Conservation (phyloP, 2,329 filamentous ascomycete genomes). For the Colletotrichum aenigma region DNA sequence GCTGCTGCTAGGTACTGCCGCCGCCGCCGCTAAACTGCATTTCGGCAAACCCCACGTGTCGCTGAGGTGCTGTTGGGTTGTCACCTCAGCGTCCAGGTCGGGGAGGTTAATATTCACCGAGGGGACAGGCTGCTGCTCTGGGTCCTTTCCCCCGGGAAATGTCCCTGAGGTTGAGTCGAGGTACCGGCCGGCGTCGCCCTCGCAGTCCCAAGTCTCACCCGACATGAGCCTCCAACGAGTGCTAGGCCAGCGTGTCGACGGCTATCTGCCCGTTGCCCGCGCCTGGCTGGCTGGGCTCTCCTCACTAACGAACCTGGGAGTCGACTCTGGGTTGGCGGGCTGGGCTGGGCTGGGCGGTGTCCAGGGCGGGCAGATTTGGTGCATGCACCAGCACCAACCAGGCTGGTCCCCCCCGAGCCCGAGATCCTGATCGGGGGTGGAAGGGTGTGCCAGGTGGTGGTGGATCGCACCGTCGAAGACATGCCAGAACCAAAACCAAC, state of each 20-base stretch:
- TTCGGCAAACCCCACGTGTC: constrained; percentile 17
- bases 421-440: constrained; percentile 16
- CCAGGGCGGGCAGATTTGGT: constrained; percentile 5
- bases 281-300: neutral
- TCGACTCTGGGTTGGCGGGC: neutral
- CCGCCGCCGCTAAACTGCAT: constrained; percentile 14
- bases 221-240: neutral
- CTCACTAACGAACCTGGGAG: neutral
- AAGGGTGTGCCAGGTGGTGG: neutral
- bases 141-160: neutral
- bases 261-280: neutral
- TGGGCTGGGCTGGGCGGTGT: constrained; percentile 7
- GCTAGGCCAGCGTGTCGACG: neutral
- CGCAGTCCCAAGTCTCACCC: neutral
- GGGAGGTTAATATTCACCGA: constrained; percentile 11
- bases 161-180: constrained; percentile 1
- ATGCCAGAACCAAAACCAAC: constrained; percentile 20
- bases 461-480: constrained; percentile 18
- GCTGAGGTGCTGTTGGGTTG: neutral
- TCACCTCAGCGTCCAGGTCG: neutral
- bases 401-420: neutral
- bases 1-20: neutral
- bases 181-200: neutral
- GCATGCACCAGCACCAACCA: constrained; percentile 1
- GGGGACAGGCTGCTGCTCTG: neutral